These are phyloP conservation scores for Saccharomyces uvarum DNA, from an alignment of 1,139 yeast species.

Conservation along the genomic window DNA sequence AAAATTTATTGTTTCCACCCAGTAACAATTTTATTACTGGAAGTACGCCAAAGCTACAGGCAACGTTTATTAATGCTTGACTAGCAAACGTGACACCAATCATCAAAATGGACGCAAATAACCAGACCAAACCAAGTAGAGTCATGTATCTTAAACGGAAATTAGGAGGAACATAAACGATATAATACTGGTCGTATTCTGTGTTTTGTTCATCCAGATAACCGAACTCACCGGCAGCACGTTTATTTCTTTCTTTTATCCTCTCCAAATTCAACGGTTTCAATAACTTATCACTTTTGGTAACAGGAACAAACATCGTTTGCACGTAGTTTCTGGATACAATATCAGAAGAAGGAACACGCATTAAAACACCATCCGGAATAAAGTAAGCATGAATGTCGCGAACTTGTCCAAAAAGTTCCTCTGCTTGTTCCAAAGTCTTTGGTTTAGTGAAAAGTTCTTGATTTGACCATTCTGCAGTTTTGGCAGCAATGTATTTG, in stretches of 20 bases:
- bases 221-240: slow-evolving; percentile 40
- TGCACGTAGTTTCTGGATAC: slow-evolving; percentile 58
- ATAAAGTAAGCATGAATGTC: slow-evolving; percentile 47
- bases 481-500: slow-evolving; percentile 32
- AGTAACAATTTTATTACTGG: not conserved
- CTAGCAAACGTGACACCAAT: slow-evolving; percentile 25
- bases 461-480: slow-evolving; percentile 39
- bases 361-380: slow-evolving; percentile 70
- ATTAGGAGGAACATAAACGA: slow-evolving; percentile 82
- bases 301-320: slow-evolving; percentile 70
- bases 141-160: slow-evolving; percentile 54
- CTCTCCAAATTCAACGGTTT: slow-evolving; percentile 37
- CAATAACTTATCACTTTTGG: slow-evolving; percentile 64
- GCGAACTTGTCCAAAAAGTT: slow-evolving; percentile 39
- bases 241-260: slow-evolving; percentile 30
- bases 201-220: slow-evolving; percentile 46
- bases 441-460: slow-evolving; percentile 53
- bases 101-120: slow-evolving; percentile 52
- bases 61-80: not conserved
- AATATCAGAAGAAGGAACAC: slow-evolving; percentile 82
- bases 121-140: slow-evolving; percentile 60
- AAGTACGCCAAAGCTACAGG: not conserved
- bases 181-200: slow-evolving; percentile 52
- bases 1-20: not conserved
- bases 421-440: slow-evolving; percentile 40